Evolutionary conservation across 306 rosid genomes (phyloP).

Genomic region (Carpinus viminea): DNA sequence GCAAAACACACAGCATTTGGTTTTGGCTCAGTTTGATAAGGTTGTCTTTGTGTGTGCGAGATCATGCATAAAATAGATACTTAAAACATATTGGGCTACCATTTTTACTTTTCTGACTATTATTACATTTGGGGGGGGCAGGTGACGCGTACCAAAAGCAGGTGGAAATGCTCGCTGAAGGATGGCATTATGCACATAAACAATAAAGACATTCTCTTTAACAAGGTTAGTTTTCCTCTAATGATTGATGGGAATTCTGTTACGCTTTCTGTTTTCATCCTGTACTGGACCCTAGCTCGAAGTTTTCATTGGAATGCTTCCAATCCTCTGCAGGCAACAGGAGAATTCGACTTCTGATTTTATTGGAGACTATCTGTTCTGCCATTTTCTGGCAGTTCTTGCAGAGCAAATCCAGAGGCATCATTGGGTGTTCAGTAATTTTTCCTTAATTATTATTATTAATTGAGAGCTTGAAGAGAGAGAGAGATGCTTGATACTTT

Average conservation of each 20-base stretch:
- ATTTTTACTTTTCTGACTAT: too few relatives aligned
- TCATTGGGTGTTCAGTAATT: constrained; percentile 42
- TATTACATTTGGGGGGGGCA: constrained; percentile 26
- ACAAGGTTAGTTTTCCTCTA: constrained; percentile 60
- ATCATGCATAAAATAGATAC: neutral
- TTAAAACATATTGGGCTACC: neutral
- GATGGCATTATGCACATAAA: constrained; percentile 98
- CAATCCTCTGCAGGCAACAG: constrained; percentile 68
- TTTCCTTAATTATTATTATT: constrained; percentile 54
- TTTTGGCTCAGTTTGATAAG: constrained; percentile 98
- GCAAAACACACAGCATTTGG: constrained; percentile 78
- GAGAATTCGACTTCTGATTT: constrained; percentile 95
- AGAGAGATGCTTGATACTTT: constrained; percentile 48
- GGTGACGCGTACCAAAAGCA: constrained; percentile 99
- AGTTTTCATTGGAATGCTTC: constrained; percentile 16
- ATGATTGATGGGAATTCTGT: constrained; percentile 7
- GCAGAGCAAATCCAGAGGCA: constrained; percentile 39
- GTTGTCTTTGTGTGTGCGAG: constrained; percentile 23
- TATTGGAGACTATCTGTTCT: constrained; percentile 29
- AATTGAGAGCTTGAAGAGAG: constrained; percentile 53
- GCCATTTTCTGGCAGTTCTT: constrained; percentile 27
- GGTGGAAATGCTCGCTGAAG: constrained; percentile 95
- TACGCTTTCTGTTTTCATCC: constrained; percentile 7
- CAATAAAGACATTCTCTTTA: constrained; percentile 92
- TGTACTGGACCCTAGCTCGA: constrained; percentile 4